Evolutionary conservation across 345 rosid species (phyloP), one percentile per base, ranked within the genome.

Genomic region (Camelina laxa): DNA sequence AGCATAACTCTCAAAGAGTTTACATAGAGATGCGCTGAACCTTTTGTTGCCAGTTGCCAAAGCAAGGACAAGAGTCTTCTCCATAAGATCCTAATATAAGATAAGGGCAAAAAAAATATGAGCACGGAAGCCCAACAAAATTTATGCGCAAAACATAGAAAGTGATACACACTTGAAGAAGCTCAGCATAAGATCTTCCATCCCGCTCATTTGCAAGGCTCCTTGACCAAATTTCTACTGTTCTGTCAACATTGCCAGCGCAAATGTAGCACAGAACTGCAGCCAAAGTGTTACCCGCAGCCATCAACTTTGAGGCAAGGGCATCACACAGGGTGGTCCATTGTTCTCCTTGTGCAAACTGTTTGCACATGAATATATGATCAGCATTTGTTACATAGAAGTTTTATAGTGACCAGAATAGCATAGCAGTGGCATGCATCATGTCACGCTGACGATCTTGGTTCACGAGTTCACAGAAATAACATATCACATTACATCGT

Each of bases 151-250:
- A 27, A 51, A 63, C 68, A 27, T 54, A 77, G 67, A 56, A 81
- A 77, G 50, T 35, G 75, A 60, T 70, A 76, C 81, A 64, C 61
- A 92, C 99, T 88, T 96, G 99, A 76, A 96, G 93, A 77, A 87
- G 94, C 80, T 96, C 98, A 82, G 89, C 86, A 69, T 89, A 89
- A 10, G 96, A 75, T 82, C 87, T 88, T 68, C 93, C 91, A 61
- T 87, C 95, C 30, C 77, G 78, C 60, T 87, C 90, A 76, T 74
- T 75, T 16, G 84, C 78, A 74, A 96, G 87, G 82, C 84, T 84
- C 83, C 88, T 89, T 7, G 99, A 95, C 99, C 99, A 95, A 73
- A 95, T 95, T 79, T 92, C 99, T 73, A 96, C 97, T 53, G 99
- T 92, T 77, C 92, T 96, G 81, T 96, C 98, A 75, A 96, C 89